Percentiles rank a stretch among this genome's conserved stretches.
phyloP scores from a whole-genome alignment of 2,329 filamentous ascomycete species.

The Colletotrichum shisoi region DNA sequence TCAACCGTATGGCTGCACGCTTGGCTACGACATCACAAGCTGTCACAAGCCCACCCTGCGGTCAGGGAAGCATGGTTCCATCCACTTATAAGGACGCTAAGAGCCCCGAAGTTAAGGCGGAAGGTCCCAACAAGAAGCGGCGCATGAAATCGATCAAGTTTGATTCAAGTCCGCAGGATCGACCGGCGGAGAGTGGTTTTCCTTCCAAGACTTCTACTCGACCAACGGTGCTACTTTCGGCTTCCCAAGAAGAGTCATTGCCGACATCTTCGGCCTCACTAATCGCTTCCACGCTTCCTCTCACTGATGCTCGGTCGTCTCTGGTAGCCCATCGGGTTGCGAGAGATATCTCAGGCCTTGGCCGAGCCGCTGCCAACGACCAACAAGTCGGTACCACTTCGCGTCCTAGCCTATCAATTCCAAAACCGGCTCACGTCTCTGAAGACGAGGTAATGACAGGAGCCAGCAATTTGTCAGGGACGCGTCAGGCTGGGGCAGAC shows the following conservation, averaged over 20 bases:
- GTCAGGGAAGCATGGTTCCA: conserved; percentile 41
- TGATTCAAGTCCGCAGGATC: conserved; percentile 27
- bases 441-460: neutral
- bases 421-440: neutral
- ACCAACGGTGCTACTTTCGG: conserved; percentile 11
- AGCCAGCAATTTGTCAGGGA: neutral
- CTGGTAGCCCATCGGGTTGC: neutral
- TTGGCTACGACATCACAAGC: conserved; percentile 15
- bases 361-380: neutral
- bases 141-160: conserved; percentile 45
- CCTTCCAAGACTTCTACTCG: neutral
- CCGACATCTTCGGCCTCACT: neutral
- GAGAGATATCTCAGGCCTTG: neutral
- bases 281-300: conserved; percentile 2
- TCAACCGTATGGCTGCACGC: conserved; percentile 29
- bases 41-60: conserved; percentile 41
- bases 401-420: neutral
- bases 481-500: neutral
- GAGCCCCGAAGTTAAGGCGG: conserved; percentile 11
- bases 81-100: conserved; percentile 32
- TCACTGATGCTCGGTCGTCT: neutral
- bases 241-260: neutral
- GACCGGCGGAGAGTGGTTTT: neutral
- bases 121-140: conserved; percentile 33
- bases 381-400: neutral